A percentile compares a stretch with the other conserved stretches of the same genome.
phyloP scores from a whole-genome alignment of 169 alveolate species.

The Babesia bigemina region DNA sequence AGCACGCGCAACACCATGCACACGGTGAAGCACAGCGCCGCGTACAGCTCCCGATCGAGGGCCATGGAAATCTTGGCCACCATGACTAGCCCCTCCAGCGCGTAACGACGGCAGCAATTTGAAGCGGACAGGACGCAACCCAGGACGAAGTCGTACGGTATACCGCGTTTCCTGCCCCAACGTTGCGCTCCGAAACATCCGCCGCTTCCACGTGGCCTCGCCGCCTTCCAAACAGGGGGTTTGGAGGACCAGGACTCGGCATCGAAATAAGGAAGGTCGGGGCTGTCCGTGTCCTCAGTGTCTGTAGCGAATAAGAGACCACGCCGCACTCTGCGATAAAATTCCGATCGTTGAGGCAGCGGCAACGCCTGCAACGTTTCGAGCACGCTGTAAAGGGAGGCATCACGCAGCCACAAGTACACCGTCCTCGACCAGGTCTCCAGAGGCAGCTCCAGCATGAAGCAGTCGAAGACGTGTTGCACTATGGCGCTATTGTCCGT shows the following conservation, averaged over 20 bases:
- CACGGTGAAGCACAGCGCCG: constrained; percentile 1
- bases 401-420: constrained; percentile 19
- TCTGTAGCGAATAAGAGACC: not conserved
- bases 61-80: constrained; percentile 19
- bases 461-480: constrained; percentile 16
- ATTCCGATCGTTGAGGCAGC: not conserved
- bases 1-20: constrained; percentile 8
- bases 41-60: not conserved
- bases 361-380: constrained; percentile 35
- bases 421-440: constrained; percentile 55
- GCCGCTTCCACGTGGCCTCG: not conserved
- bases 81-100: constrained; percentile 30
- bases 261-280: not conserved
- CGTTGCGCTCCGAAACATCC: not conserved
- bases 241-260: no score
- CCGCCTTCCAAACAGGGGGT: not conserved
- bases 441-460: constrained; percentile 17
- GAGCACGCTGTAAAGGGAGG: constrained; percentile 33
- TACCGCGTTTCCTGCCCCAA: not conserved
- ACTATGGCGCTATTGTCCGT: constrained; percentile 3
- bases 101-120: constrained; percentile 6
- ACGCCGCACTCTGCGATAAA: constrained; percentile 4
- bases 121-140: not conserved
- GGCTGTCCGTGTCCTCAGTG: not conserved
- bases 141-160: not conserved